phyloP scores from a whole-genome alignment of 768 basidiomycete genomes.

The Hypholoma sublateritium region DNA sequence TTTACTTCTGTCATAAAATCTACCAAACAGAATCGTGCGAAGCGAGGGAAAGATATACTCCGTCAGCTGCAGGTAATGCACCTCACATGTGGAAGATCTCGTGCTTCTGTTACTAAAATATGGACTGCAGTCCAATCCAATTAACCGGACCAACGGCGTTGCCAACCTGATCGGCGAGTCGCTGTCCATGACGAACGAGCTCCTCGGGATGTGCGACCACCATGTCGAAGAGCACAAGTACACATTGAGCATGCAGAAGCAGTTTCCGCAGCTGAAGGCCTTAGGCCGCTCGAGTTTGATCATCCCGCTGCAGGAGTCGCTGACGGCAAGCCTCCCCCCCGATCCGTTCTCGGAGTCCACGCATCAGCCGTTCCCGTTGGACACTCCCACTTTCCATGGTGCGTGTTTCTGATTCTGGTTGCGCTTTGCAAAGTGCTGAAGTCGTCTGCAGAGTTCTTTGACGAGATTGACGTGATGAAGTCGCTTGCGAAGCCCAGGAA shows the following conservation, averaged over 20 bases:
- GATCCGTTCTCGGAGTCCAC: conserved; percentile 56
- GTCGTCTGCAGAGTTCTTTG: conserved; percentile 58
- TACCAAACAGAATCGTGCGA: conserved; percentile 57
- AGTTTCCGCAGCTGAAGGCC: conserved; percentile 54
- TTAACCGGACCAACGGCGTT: conserved; percentile 39
- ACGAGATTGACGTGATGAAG: conserved; percentile 88
- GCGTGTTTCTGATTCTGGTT: conserved; percentile 14
- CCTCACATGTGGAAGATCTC: not conserved
- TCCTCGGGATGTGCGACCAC: conserved; percentile 67
- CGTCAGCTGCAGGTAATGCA: conserved; percentile 52
- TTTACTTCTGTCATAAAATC: conserved; percentile 90
- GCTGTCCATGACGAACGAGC: conserved; percentile 62
- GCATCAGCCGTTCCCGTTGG: conserved; percentile 79
- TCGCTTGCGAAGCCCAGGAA: conserved; percentile 92
- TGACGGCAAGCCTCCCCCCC: conserved; percentile 87
- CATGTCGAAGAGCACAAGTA: conserved; percentile 40
- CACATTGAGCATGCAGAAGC: conserved; percentile 48
- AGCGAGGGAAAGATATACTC: conserved; percentile 60
- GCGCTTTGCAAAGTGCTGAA: not conserved
- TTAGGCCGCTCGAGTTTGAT: conserved; percentile 71
- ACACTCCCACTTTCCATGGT: conserved; percentile 79
- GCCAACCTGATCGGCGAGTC: conserved; percentile 53
- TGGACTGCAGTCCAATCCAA: conserved; percentile 43
- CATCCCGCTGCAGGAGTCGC: conserved; percentile 89
- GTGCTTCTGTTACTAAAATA: not conserved